These are phyloP conservation scores for Candida corydali DNA, from an alignment of 805 yeast genomes.

Conservation along the genomic window DNA sequence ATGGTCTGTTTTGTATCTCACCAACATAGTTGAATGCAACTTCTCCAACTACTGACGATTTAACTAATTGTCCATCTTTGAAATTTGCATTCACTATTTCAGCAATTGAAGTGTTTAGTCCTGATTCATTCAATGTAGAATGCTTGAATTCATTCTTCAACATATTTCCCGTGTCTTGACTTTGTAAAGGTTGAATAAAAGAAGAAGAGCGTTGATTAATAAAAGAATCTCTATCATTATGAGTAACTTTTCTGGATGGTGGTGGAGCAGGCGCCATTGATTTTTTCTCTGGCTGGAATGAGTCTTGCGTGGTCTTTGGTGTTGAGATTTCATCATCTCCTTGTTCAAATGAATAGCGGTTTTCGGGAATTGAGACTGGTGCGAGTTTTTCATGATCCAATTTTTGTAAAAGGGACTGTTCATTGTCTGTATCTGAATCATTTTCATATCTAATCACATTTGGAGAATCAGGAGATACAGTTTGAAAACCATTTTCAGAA, in stretches of 20 bases:
- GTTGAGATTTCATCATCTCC: constrained; percentile 35
- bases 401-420: constrained; percentile 28
- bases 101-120: constrained; percentile 79
- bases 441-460: constrained; percentile 31
- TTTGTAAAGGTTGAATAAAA: constrained; percentile 19
- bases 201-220: constrained; percentile 11
- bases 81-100: constrained; percentile 76
- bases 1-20: constrained; percentile 14
- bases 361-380: constrained; percentile 4
- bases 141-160: constrained; percentile 22
- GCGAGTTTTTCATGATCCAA: constrained; percentile 21
- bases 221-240: constrained; percentile 23
- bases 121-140: constrained; percentile 40
- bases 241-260: constrained; percentile 49
- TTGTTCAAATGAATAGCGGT: constrained; percentile 36
- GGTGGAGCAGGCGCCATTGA: constrained; percentile 46
- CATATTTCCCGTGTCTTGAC: constrained; percentile 39
- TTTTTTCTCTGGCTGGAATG: constrained; percentile 4
- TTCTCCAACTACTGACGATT: constrained; percentile 76
- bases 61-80: constrained; percentile 58
- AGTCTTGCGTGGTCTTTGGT: constrained; percentile 17
- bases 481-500: too few species aligned
- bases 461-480: too few species aligned
- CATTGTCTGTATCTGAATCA: constrained; percentile 17
- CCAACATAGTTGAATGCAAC: constrained; percentile 66